These are phyloP conservation scores for Marasmius sp. DNA, from an alignment of 1,284 basidiomycete genomes.

Conservation along the genomic window DNA sequence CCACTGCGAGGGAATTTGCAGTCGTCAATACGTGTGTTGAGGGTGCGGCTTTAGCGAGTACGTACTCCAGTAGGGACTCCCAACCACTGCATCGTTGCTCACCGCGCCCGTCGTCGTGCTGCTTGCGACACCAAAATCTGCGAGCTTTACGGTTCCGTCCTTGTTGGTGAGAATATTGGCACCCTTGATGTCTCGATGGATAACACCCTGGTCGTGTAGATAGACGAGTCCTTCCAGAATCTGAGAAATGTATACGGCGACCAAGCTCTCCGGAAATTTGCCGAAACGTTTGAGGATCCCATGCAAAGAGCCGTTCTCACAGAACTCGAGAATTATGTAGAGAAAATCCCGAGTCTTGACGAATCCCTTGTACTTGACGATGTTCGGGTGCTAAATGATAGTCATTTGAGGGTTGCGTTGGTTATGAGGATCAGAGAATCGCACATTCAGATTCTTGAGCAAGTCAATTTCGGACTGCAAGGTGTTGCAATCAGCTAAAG, in stretches of 20 bases:
- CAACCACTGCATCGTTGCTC: slow-evolving; percentile 88
- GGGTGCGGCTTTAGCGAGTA: slow-evolving; percentile 18
- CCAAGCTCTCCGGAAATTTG: slow-evolving; percentile 92
- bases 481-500: slow-evolving; percentile 2
- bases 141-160: slow-evolving; percentile 94
- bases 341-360: slow-evolving; percentile 92
- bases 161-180: slow-evolving; percentile 98
- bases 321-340: slow-evolving; percentile 98
- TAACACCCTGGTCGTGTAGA: slow-evolving; percentile 96
- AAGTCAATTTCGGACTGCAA: slow-evolving; percentile 92
- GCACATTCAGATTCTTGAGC: slow-evolving; percentile 92
- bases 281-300: slow-evolving; percentile 96
- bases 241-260: slow-evolving; percentile 95
- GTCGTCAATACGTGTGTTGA: slow-evolving; percentile 12
- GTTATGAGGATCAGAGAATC: slow-evolving; percentile 20
- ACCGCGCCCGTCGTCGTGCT: slow-evolving; percentile 70
- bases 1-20: slow-evolving; percentile 58
- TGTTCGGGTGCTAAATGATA: slow-evolving; percentile 75
- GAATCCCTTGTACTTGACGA: slow-evolving; percentile 98
- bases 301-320: slow-evolving; percentile 96
- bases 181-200: slow-evolving; percentile 98
- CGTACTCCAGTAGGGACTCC: slow-evolving; percentile 96
- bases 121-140: slow-evolving; percentile 90
- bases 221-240: slow-evolving; percentile 91
- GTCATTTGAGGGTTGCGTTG: slow-evolving; percentile 5